Conservation (phyloP, 352 stramenopile genomes). For the Phytophthora palmivora region DNA sequence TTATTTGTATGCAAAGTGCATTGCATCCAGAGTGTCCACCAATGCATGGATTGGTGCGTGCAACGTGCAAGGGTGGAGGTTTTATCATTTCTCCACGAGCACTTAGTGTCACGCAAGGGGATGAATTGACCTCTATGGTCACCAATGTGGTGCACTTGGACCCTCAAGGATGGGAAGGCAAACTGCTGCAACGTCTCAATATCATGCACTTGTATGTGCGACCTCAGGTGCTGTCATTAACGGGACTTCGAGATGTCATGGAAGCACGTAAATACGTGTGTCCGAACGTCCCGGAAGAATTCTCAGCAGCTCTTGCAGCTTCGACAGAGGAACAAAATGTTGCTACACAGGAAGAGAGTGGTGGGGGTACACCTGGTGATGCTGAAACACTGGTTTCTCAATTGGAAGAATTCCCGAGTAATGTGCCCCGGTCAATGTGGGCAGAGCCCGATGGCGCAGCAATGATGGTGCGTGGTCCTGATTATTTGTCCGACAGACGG, state of each 20-base stretch:
- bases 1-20: conserved; percentile 81
- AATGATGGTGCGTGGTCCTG: conserved; percentile 74
- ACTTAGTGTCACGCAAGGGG: conserved; percentile 32
- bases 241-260: conserved; percentile 73
- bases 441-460: conserved; percentile 63
- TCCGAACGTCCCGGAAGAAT: conserved; percentile 70
- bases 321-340: conserved; percentile 39
- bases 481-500: conserved; percentile 73
- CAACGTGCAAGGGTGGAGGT: conserved; percentile 65
- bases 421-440: conserved; percentile 75
- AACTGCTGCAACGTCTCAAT: conserved; percentile 66
- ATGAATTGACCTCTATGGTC: conserved; percentile 72
- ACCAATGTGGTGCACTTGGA: conserved; percentile 79
- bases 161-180: conserved; percentile 68
- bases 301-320: conserved; percentile 50
- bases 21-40: conserved; percentile 77
- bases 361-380: conserved; percentile 21
- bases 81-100: conserved; percentile 67
- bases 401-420: conserved; percentile 59
- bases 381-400: conserved; percentile 21
- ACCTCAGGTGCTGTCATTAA: conserved; percentile 65
- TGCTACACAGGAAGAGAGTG: conserved; percentile 23
- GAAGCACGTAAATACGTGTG: conserved; percentile 80
- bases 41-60: conserved; percentile 64
- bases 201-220: conserved; percentile 63